Evolutionary conservation across 805 yeast species (phyloP).

Genomic region (Candida ficus): DNA sequence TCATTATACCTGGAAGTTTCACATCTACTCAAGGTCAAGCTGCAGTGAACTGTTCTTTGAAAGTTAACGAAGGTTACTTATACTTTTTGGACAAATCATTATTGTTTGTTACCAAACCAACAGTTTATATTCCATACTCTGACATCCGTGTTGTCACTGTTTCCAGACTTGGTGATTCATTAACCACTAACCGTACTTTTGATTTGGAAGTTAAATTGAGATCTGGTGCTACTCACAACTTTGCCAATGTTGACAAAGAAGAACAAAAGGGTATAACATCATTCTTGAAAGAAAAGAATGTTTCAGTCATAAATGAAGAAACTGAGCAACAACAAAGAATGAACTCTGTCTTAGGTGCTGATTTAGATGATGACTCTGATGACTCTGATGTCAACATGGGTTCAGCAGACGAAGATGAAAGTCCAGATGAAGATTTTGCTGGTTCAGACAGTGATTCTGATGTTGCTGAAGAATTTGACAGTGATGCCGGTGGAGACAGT

Average conservation of each 20-base stretch:
- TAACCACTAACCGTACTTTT: constrained; percentile 78
- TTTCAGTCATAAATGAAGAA: constrained; percentile 83
- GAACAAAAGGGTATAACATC: constrained; percentile 79
- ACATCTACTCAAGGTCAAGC: constrained; percentile 72
- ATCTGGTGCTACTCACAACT: constrained; percentile 66
- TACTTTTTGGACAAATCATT: constrained; percentile 91
- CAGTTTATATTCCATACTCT: constrained; percentile 81
- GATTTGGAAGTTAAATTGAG: constrained; percentile 78
- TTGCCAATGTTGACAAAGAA: constrained; percentile 84
- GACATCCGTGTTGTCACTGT: constrained; percentile 75
- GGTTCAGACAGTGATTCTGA: constrained; percentile 61
- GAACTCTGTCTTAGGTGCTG: constrained; percentile 68
- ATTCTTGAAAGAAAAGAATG: constrained; percentile 70
- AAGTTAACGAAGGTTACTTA: constrained; percentile 91
- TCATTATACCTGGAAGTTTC: constrained; percentile 80
- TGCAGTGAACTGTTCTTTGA: constrained; percentile 86
- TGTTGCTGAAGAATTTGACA: constrained; percentile 26
- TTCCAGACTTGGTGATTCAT: constrained; percentile 82
- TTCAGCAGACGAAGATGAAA: constrained; percentile 81
- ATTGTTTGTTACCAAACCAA: constrained; percentile 89
- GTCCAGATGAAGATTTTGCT: constrained; percentile 78
- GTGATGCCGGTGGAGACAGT: constrained; percentile 16
- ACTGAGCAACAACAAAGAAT: constrained; percentile 79
- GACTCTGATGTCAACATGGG: constrained; percentile 50
- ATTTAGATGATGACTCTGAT: constrained; percentile 38